Evolutionary conservation across 345 rosid genomes (phyloP).

Genomic region (Rubroshorea leprosula): DNA sequence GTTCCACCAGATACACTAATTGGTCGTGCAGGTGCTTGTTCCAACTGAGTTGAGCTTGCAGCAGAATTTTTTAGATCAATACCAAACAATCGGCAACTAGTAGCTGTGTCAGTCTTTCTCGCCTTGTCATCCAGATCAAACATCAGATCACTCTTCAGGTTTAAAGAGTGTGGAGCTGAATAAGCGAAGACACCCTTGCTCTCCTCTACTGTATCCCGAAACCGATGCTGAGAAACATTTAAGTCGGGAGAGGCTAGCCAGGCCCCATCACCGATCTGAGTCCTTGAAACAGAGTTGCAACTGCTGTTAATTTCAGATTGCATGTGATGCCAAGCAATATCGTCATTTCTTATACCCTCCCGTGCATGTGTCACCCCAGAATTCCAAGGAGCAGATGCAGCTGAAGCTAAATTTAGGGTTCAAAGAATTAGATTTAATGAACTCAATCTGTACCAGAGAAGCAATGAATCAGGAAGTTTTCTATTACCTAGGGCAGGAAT

Average conservation of each 20-base stretch:
- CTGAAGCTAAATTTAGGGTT: conserved; percentile 35
- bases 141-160: conserved; percentile 29
- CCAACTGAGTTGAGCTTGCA: conserved; percentile 23
- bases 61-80: conserved; percentile 54
- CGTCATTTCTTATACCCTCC: conserved; percentile 48
- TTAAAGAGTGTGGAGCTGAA: conserved; percentile 31
- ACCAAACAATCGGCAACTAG: conserved; percentile 66
- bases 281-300: conserved; percentile 33
- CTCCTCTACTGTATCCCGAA: conserved; percentile 48
- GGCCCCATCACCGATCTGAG: conserved; percentile 34
- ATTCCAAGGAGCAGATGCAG: conserved; percentile 56
- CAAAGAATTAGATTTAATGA: conserved; percentile 19
- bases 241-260: conserved; percentile 45
- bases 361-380: conserved; percentile 43
- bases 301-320: conserved; percentile 33
- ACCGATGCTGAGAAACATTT: conserved; percentile 37
- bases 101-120: conserved; percentile 42
- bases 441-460: neutral
- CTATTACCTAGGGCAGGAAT: conserved; percentile 40
- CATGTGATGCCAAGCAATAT: conserved; percentile 42
- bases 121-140: conserved; percentile 33
- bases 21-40: conserved; percentile 33
- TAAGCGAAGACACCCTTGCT: conserved; percentile 36
- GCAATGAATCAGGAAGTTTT: conserved; percentile 1
- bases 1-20: conserved; percentile 25